phyloP scores from a whole-genome alignment of 768 basidiomycete genomes.

The Lepiota brunneoincarnata region DNA sequence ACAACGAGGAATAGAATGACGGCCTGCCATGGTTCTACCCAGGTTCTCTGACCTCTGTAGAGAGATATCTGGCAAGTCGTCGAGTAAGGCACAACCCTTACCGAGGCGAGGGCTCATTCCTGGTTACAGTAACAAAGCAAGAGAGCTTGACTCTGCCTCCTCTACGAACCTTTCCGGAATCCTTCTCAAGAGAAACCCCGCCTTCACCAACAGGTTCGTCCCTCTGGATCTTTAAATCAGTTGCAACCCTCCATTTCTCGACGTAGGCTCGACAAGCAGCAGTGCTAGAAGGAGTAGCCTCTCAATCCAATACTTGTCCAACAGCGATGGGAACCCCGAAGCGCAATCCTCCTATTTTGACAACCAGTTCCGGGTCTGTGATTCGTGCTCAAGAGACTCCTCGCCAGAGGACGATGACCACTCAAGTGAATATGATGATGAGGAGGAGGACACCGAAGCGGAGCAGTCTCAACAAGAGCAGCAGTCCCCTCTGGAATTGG shows the following conservation, averaged over 20 bases:
- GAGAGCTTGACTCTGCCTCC: slow-evolving; percentile 9
- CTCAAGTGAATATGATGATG: not conserved
- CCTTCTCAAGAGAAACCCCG: not conserved
- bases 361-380: not conserved
- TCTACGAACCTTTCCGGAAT: slow-evolving; percentile 11
- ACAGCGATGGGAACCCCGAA: not conserved
- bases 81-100: not conserved
- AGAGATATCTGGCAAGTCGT: not conserved
- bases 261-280: not conserved
- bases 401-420: not conserved
- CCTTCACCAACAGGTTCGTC: too few species aligned
- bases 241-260: too few species aligned
- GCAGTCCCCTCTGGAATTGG: not conserved
- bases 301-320: not conserved
- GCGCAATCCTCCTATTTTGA: not conserved
- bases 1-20: not conserved
- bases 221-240: too few species aligned
- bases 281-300: not conserved
- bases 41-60: slow-evolving; percentile 5
- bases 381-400: not conserved
- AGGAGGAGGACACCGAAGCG: not conserved
- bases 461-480: not conserved
- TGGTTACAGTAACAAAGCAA: not conserved
- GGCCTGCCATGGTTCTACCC: slow-evolving; percentile 2
- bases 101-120: too few species aligned